Conservation (phyloP, 1,284 basidiomycete species). For the Peniophora sp. region DNA sequence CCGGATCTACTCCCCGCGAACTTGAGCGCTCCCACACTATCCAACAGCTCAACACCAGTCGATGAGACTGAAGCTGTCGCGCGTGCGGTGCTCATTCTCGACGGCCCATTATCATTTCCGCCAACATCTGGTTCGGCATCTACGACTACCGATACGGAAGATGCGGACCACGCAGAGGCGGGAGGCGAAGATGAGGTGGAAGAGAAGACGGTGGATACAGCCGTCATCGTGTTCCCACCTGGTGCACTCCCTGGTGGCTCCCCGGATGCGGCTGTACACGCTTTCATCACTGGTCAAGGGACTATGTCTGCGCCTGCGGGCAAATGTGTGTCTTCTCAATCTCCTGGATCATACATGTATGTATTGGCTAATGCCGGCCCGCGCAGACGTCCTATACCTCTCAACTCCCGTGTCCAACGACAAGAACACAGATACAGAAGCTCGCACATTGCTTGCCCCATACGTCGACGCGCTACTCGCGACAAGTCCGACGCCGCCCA, state of each 20-base stretch:
- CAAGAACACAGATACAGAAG: constrained; percentile 29
- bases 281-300: constrained; percentile 74
- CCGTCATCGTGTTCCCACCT: constrained; percentile 81
- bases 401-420: constrained; percentile 34
- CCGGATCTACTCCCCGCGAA: constrained; percentile 23
- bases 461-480: constrained; percentile 48
- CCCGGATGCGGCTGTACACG: constrained; percentile 49
- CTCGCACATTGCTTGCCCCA: constrained; percentile 39
- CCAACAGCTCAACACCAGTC: no score
- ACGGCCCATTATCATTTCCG: constrained; percentile 34
- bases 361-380: constrained; percentile 5
- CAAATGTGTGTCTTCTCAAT: constrained; percentile 56
- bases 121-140: constrained; percentile 15
- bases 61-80: constrained; percentile 27
- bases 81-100: constrained; percentile 64
- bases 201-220: constrained; percentile 47
- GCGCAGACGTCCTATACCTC: constrained; percentile 55
- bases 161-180: constrained; percentile 11
- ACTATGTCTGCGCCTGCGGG: constrained; percentile 81
- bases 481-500: constrained; percentile 10
- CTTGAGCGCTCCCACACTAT: constrained; percentile 17
- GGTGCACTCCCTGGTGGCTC: constrained; percentile 41
- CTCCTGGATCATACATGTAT: not conserved
- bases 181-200: constrained; percentile 14
- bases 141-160: constrained; percentile 13